A percentile compares a stretch with the other conserved stretches of the same genome.
These are phyloP conservation scores for Ophiostoma quercus DNA, from an alignment of 2,329 filamentous ascomycete genomes.

Conservation along the genomic window DNA sequence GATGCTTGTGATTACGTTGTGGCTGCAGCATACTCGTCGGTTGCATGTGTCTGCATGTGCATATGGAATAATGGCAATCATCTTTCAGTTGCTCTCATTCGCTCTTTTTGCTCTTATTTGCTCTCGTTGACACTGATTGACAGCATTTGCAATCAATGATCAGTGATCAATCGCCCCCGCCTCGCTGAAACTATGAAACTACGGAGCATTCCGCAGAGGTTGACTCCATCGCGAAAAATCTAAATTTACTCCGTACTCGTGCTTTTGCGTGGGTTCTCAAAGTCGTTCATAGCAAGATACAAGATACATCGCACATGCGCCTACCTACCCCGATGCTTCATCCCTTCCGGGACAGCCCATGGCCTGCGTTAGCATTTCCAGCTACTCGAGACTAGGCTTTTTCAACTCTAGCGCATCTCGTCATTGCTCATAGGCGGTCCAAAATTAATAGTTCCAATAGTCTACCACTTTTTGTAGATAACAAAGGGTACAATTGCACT, in stretches of 20 bases:
- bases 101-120: no score
- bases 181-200: conserved; percentile 3
- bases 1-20: not conserved
- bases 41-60: not conserved
- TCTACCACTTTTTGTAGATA: not conserved
- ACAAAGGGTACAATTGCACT: not conserved
- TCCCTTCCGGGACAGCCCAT: conserved; percentile 18
- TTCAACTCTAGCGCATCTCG: not conserved
- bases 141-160: not conserved
- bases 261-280: no score
- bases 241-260: no score
- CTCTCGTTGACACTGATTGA: not conserved
- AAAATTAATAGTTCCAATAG: not conserved
- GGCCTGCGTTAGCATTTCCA: not conserved
- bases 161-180: not conserved
- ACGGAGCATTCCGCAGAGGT: not conserved
- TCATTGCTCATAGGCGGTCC: no score
- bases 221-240: no score
- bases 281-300: no score
- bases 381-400: not conserved
- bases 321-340: not conserved
- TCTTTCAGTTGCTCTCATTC: not conserved
- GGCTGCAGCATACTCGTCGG: not conserved
- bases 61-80: conserved; percentile 1
- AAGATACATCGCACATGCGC: not conserved